A percentile compares a stretch with the other conserved stretches of the same genome.
Evolutionary conservation across 73 alveolate genomes (phyloP).

Genomic region (Paramecium caudatum): DNA sequence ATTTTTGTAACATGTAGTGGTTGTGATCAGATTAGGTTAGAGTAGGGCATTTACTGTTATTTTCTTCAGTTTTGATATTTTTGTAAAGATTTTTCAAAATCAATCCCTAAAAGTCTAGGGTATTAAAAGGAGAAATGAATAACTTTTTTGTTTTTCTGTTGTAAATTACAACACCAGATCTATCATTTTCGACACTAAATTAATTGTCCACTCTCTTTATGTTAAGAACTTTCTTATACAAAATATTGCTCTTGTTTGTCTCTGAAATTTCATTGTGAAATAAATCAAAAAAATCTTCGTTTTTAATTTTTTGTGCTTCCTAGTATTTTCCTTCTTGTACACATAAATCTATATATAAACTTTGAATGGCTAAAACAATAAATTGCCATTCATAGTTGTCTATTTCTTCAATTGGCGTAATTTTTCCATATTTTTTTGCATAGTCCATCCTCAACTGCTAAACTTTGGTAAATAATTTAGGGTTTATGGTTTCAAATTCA

Average conservation of each 20-base stretch:
- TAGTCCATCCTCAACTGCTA: conserved; percentile 55
- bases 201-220: conserved; percentile 19
- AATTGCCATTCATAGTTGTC: conserved; percentile 68
- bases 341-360: conserved; percentile 51
- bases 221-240: conserved; percentile 15
- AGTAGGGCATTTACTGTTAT: conserved; percentile 28
- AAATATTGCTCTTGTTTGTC: background rate
- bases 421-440: conserved; percentile 64
- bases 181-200: conserved; percentile 29
- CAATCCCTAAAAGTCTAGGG: background rate
- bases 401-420: conserved; percentile 62
- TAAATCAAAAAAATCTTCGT: conserved; percentile 66
- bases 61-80: conserved; percentile 18
- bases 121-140: conserved; percentile 55
- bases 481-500: conserved; percentile 67
- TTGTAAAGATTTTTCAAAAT: conserved; percentile 10
- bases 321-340: conserved; percentile 40
- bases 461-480: conserved; percentile 42
- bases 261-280: conserved; percentile 11
- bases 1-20: background rate
- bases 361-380: conserved; percentile 55
- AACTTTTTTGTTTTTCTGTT: conserved; percentile 31
- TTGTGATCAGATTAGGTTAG: conserved; percentile 35
- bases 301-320: conserved; percentile 53
- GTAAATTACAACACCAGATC: conserved; percentile 46